phyloP scores from a whole-genome alignment of 176 grass and related monocot species.

The Oryza brachyantha region DNA sequence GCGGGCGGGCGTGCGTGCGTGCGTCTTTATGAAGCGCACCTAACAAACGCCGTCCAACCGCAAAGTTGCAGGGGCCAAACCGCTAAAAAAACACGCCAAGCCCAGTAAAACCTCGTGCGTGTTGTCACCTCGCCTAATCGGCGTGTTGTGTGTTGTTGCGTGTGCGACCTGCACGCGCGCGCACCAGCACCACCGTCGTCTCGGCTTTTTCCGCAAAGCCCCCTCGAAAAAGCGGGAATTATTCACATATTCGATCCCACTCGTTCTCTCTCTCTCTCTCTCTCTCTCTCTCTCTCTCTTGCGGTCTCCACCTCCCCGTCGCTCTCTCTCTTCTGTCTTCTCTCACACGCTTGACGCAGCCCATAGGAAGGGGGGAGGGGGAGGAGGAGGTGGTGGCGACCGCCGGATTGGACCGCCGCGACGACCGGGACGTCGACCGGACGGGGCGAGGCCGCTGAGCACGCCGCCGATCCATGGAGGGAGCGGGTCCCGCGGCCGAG shows the following conservation, averaged over 20 bases:
- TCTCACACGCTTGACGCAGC: conserved; percentile 12
- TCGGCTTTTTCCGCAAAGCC: conserved; percentile 9
- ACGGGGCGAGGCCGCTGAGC: not conserved
- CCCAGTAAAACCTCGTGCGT: too few relatives aligned
- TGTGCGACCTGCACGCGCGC: not conserved
- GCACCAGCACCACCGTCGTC: not conserved
- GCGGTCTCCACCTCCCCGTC: not conserved
- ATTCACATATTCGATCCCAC: not conserved
- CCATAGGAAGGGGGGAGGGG: not conserved
- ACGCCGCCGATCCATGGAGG: conserved; percentile 37
- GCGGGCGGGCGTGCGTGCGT: too few relatives aligned
- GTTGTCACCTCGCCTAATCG: too few relatives aligned
- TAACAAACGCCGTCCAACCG: not conserved
- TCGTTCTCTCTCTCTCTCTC: not conserved
- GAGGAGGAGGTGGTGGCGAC: not conserved
- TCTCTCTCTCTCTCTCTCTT: not conserved
- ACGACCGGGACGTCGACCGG: not conserved
- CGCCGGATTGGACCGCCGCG: conserved; percentile 3
- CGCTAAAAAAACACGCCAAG: not conserved
- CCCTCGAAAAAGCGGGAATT: not conserved
- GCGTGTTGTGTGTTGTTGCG: too few relatives aligned
- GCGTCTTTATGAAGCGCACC: not conserved
- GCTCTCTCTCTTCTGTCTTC: not conserved
- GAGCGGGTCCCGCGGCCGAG: not conserved
- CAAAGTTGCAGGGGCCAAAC: not conserved